Conservation (phyloP, 2,329 filamentous ascomycete species). For the Raffaelea ambrosiae region DNA sequence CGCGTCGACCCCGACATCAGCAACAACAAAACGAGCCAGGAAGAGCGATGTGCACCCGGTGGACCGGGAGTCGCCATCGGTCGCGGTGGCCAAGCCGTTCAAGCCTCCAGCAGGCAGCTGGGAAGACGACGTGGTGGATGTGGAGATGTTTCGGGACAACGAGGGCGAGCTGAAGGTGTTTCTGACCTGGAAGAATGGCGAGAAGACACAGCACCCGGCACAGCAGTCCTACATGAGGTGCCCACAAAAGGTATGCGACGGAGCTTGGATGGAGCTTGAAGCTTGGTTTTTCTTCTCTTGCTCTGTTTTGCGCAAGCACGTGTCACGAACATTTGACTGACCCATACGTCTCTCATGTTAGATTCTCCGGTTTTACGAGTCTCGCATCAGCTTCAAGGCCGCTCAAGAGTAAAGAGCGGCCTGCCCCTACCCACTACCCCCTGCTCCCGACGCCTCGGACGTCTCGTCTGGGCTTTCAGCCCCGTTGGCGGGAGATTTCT, state of each 20-base stretch:
- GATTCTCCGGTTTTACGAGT: conserved; percentile 54
- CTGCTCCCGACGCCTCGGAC: too few species aligned
- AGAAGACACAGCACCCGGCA: conserved; percentile 66
- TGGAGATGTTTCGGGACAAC: conserved; percentile 66
- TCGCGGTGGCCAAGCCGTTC: conserved; percentile 39
- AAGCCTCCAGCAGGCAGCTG: conserved; percentile 64
- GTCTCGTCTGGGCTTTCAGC: not conserved
- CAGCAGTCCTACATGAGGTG: conserved; percentile 63
- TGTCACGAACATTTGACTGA: not conserved
- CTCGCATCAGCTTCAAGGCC: conserved; percentile 36
- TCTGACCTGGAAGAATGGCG: conserved; percentile 63
- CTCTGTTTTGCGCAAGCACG: not conserved
- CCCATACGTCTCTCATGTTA: conserved; percentile 17
- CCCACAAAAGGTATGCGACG: conserved; percentile 66
- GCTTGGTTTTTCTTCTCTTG: not conserved
- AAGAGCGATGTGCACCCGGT: conserved; percentile 41
- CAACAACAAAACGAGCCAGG: conserved; percentile 35
- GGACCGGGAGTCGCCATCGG: conserved; percentile 38
- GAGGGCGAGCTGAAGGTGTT: conserved; percentile 56
- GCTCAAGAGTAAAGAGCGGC: not conserved
- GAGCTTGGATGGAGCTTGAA: too few species aligned
- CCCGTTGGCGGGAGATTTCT: too few species aligned
- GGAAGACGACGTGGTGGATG: conserved; percentile 63
- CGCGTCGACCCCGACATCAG: conserved; percentile 16
- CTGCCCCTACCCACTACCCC: not conserved